Evolutionary conservation across 768 basidiomycete species (phyloP), one percentile per base, ranked within the genome.

Genomic region (Amanita rubescens): DNA sequence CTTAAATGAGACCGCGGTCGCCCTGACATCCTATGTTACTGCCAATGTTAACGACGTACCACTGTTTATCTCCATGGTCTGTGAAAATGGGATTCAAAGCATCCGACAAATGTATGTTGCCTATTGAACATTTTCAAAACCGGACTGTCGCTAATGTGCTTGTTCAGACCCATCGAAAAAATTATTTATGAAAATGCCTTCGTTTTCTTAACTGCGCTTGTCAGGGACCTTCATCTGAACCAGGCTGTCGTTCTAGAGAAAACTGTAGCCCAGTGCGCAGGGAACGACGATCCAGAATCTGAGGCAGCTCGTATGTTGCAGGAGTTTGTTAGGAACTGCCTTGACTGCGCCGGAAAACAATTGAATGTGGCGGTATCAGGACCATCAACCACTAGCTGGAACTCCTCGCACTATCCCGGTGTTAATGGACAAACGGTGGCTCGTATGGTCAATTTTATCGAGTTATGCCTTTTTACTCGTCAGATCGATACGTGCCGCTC

Each of bases 131-230:
- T 19, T 35, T 41, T 27, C 27, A 14, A 15, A 11, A 5, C 27
- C 8, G 27, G 27, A 34, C 25, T 17, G 27, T 30, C 27, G 32
- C 38, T n/a, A 32, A 46, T 30, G 5, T 15, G 44, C 20, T 10
- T 53, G 20, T 6, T 32, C 27, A 63, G 68, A 10, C 55, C 67
- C 24, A 50, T 67, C 14, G 65, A 65, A 1, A 62, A 65, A 42
- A n/a, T 69, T 11, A 14, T 15, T 15, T 10, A 10, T 3, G 46
- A 47, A 8, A 17, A 47, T 5, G 46, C n/a, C 32, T 47, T 7
- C 32, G 11, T 15, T 3, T 47, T 47, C 19, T 47, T 47, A 17
- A 47, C 32, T 2, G 32, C 8, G 46, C 27, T 47, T 33, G 32
- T 47, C 9, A 5, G 6, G n/a, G 25, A 15, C 27, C n/a, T 47